Percentiles rank a stretch among this genome's conserved stretches.
These are phyloP conservation scores for Exophiala dermatitidis DNA, from an alignment of 2,329 filamentous ascomycete genomes.

Conservation along the genomic window DNA sequence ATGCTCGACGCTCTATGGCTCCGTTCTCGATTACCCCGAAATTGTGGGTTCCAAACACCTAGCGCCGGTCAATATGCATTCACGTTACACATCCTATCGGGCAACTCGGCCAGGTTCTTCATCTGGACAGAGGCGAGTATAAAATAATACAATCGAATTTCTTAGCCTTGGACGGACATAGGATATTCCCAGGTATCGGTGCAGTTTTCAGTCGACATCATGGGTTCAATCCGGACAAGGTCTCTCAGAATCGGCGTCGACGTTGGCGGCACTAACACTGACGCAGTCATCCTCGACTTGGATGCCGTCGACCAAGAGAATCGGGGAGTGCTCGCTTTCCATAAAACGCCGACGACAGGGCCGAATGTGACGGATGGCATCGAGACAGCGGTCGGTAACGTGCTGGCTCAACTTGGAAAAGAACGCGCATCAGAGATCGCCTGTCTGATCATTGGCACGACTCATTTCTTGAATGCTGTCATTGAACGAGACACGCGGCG, in stretches of 20 bases:
- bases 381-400: conserved; percentile 39
- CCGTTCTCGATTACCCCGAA: neutral
- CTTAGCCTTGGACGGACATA: neutral
- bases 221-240: neutral
- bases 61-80: neutral
- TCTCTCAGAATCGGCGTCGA: conserved; percentile 40
- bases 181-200: neutral
- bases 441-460: conserved; percentile 44
- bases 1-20: neutral
- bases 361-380: conserved; percentile 46
- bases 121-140: neutral
- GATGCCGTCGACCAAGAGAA: conserved; percentile 31
- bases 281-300: conserved; percentile 29
- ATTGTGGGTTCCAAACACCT: neutral
- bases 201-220: neutral
- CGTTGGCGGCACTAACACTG: conserved; percentile 28
- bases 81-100: neutral
- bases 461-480: conserved; percentile 47
- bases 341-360: conserved; percentile 44
- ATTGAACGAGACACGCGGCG: conserved; percentile 41
- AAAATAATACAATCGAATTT: neutral
- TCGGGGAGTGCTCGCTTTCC: conserved; percentile 41
- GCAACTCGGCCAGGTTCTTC: neutral
- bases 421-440: neutral
- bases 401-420: neutral